Conservation (phyloP, 2,329 filamentous ascomycete genomes). For the Bipolaris cookei region DNA sequence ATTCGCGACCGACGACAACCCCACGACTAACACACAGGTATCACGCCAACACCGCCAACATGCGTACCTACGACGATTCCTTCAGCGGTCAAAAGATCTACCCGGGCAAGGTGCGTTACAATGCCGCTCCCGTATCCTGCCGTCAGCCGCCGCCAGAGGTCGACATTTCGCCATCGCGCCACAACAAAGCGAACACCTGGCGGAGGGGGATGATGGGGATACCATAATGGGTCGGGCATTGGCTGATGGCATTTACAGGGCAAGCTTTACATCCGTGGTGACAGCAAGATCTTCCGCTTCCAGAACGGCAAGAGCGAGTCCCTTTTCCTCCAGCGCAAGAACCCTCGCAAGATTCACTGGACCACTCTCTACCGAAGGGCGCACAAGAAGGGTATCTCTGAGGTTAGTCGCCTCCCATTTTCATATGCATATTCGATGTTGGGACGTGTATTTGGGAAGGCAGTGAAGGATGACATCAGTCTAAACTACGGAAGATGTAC, state of each 20-base stretch:
- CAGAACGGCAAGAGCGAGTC: slow-evolving; percentile 99
- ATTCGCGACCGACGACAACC: slow-evolving; percentile 41
- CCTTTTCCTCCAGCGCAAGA: slow-evolving; percentile 99
- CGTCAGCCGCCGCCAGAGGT: slow-evolving; percentile 26
- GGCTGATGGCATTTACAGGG: slow-evolving; percentile 66
- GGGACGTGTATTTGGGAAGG: slow-evolving; percentile 8
- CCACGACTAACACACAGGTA: slow-evolving; percentile 49
- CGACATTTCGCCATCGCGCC: slow-evolving; percentile 31
- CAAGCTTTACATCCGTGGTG: slow-evolving; percentile 99
- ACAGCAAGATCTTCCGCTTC: slow-evolving; percentile 99
- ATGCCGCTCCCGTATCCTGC: slow-evolving; percentile 18
- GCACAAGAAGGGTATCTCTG: slow-evolving; percentile 99
- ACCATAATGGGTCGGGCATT: slow-evolving; percentile 20
- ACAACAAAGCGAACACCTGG: slow-evolving; percentile 24
- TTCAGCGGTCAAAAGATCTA: slow-evolving; percentile 82
- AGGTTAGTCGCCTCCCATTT: slow-evolving; percentile 68
- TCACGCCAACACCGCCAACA: slow-evolving; percentile 61
- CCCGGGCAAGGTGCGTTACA: slow-evolving; percentile 73
- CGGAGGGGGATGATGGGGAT: slow-evolving; percentile 13
- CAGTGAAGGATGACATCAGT: slow-evolving; percentile 32
- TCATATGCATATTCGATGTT: slow-evolving; percentile 4
- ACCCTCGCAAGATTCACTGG: slow-evolving; percentile 99
- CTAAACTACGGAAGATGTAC: slow-evolving; percentile 10
- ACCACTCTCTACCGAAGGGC: slow-evolving; percentile 97
- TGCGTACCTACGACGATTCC: slow-evolving; percentile 79